Evolutionary conservation across 192 early-diverging fungal species (phyloP).

Genomic region (Mortierella claussenii): DNA sequence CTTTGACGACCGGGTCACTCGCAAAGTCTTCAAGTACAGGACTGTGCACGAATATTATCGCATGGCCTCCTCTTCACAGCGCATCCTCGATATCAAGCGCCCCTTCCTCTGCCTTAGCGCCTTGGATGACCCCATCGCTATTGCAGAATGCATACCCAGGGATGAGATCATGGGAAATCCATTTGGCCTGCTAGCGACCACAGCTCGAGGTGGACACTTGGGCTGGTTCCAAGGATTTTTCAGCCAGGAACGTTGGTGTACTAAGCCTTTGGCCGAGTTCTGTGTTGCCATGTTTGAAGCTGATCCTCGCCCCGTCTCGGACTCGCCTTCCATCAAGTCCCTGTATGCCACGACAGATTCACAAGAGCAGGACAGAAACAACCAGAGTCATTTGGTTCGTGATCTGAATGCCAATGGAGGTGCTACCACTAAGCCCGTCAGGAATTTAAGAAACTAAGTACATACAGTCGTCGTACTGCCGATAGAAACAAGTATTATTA

Average conservation of each 20-base stretch:
- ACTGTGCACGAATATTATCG: conserved; percentile 86
- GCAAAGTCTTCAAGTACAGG: conserved; percentile 78
- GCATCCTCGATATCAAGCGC: conserved; percentile 71
- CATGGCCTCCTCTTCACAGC: conserved; percentile 69
- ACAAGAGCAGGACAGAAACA: neutral
- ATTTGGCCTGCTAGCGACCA: conserved; percentile 81
- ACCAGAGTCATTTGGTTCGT: conserved; percentile 10
- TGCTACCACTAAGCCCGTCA: conserved; percentile 11
- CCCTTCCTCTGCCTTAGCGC: conserved; percentile 89
- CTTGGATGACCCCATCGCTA: conserved; percentile 92
- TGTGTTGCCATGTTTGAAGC: conserved; percentile 67
- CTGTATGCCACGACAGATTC: neutral
- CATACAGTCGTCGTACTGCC: no score
- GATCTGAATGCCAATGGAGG: neutral
- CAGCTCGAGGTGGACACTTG: conserved; percentile 88
- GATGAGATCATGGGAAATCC: conserved; percentile 82
- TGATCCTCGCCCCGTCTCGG: conserved; percentile 23
- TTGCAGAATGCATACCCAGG: conserved; percentile 71
- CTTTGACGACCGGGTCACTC: conserved; percentile 87
- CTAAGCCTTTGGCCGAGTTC: conserved; percentile 76
- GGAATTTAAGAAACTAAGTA: no score
- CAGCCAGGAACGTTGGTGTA: conserved; percentile 66
- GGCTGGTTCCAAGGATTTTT: conserved; percentile 82
- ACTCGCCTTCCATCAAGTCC: conserved; percentile 13
- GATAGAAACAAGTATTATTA: no score